Percentiles rank a stretch among this genome's conserved stretches.
Conservation (phyloP, 2,329 filamentous ascomycete genomes). For the Talaromyces marneffei region DNA sequence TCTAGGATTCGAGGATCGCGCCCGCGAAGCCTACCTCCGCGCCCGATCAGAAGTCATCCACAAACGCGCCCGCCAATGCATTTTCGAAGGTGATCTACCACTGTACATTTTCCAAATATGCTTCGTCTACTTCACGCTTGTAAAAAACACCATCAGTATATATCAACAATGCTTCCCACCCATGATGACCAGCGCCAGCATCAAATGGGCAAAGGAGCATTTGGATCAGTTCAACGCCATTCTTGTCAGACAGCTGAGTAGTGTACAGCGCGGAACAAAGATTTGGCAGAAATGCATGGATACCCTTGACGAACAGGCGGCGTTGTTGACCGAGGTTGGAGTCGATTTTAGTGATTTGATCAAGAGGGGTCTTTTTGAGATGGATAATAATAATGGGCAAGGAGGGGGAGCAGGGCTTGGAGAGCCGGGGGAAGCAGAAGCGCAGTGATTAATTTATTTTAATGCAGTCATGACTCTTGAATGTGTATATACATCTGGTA, state of each 20-base stretch:
- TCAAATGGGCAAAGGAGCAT: constrained; percentile 97
- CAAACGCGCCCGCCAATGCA: constrained; percentile 79
- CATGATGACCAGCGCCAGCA: constrained; percentile 84
- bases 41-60: constrained; percentile 73
- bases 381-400: background rate
- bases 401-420: constrained; percentile 5
- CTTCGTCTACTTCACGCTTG: constrained; percentile 90
- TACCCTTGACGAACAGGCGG: constrained; percentile 72
- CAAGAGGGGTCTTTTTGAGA: constrained; percentile 46
- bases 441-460: background rate
- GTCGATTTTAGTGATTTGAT: constrained; percentile 84
- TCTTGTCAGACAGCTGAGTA: constrained; percentile 77
- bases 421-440: constrained; percentile 13
- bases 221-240: constrained; percentile 85
- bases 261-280: constrained; percentile 67
- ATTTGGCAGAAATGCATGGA: constrained; percentile 80
- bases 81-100: constrained; percentile 89
- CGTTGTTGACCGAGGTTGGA: constrained; percentile 74
- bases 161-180: constrained; percentile 84
- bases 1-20: constrained; percentile 83
- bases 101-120: constrained; percentile 93
- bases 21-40: constrained; percentile 77
- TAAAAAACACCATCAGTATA: constrained; percentile 85
- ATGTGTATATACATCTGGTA: background rate
- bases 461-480: background rate